phyloP scores from a whole-genome alignment of 2,329 filamentous ascomycete genomes.

The Aspergillus alliaceus region DNA sequence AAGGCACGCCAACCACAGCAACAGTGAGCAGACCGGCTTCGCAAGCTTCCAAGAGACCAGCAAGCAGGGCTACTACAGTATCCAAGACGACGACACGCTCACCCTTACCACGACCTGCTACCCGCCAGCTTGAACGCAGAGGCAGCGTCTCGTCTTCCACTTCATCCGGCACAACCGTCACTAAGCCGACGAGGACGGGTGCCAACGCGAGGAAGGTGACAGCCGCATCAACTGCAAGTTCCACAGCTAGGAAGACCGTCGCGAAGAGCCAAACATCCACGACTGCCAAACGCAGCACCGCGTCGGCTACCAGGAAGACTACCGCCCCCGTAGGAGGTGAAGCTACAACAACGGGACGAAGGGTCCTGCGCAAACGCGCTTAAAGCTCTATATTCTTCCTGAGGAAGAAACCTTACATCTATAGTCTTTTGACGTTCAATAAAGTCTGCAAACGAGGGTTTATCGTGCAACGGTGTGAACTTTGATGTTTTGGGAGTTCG shows the following conservation, averaged over 20 bases:
- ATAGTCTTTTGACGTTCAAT: not conserved
- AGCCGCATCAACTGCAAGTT: slow-evolving; percentile 22
- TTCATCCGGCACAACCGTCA: slow-evolving; percentile 41
- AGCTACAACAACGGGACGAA: slow-evolving; percentile 32
- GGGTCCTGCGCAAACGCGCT: slow-evolving; percentile 43
- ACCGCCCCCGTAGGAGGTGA: slow-evolving; percentile 33
- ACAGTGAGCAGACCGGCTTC: slow-evolving; percentile 28
- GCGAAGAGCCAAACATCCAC: slow-evolving; percentile 33
- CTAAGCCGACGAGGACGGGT: slow-evolving; percentile 30
- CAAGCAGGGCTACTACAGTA: slow-evolving; percentile 29
- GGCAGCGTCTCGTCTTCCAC: slow-evolving; percentile 38
- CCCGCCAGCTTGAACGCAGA: slow-evolving; percentile 40
- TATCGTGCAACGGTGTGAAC: not conserved
- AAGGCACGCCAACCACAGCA: slow-evolving; percentile 24
- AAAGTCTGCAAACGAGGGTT: not conserved
- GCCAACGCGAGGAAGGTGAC: slow-evolving; percentile 32
- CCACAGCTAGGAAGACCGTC: slow-evolving; percentile 31
- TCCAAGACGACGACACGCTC: slow-evolving; percentile 30
- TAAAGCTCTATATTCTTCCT: slow-evolving; percentile 15
- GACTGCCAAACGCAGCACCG: slow-evolving; percentile 35
- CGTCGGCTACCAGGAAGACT: slow-evolving; percentile 33
- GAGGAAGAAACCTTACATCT: not conserved
- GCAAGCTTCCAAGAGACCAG: slow-evolving; percentile 30
- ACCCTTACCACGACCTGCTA: slow-evolving; percentile 36
- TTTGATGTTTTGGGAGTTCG: not conserved